These are phyloP conservation scores for Lactarius quietus DNA, from an alignment of 768 basidiomycete genomes.

Conservation along the genomic window DNA sequence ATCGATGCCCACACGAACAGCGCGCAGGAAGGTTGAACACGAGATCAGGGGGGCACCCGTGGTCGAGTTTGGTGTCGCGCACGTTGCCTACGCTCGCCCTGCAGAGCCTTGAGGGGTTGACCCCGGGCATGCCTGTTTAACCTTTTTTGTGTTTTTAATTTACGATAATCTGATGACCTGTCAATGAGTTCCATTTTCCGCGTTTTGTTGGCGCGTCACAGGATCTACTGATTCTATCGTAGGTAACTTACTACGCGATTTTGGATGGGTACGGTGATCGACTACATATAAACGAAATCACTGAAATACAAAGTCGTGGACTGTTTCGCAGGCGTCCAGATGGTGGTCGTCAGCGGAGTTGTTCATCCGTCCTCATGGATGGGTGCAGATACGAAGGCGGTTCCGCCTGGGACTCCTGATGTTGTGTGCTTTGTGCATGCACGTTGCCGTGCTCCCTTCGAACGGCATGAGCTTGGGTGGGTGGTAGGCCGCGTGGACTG, in stretches of 20 bases:
- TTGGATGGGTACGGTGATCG: not conserved
- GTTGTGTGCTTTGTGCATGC: no score
- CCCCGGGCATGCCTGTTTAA: not conserved
- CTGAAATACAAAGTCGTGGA: not conserved
- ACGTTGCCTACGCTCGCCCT: not conserved
- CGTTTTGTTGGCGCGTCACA: not conserved
- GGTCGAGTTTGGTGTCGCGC: slow-evolving; percentile 15
- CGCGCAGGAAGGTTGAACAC: not conserved
- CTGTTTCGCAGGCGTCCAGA: not conserved
- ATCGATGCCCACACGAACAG: slow-evolving; percentile 9
- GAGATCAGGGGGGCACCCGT: slow-evolving; percentile 2
- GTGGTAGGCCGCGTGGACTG: no score
- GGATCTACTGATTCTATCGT: not conserved
- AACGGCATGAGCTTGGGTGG: no score
- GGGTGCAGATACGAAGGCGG: not conserved
- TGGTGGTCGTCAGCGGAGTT: not conserved
- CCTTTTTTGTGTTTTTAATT: not conserved
- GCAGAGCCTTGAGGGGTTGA: not conserved
- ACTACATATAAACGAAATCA: not conserved
- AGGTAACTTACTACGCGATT: not conserved
- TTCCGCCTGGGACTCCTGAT: no score
- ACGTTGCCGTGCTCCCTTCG: no score
- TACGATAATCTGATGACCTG: no score
- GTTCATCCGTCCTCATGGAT: not conserved
- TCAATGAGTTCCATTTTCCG: not conserved